Conservation (phyloP, 139 green algal species). For the Yamagishiella unicocca region DNA sequence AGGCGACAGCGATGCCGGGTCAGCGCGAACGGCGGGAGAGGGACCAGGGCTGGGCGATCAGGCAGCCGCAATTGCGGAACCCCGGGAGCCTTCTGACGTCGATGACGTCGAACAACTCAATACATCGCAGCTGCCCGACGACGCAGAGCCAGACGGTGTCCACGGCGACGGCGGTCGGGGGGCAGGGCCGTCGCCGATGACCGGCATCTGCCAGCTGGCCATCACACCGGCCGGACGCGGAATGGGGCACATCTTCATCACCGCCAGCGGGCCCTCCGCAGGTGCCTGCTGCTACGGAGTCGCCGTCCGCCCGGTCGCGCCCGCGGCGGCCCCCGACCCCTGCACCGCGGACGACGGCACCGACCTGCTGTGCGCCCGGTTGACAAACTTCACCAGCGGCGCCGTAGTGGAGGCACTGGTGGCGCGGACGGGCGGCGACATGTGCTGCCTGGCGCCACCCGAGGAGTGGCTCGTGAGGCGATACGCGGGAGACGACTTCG, state of each 20-base stretch:
- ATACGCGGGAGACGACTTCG: neutral
- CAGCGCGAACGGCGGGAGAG: neutral
- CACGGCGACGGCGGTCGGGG: neutral
- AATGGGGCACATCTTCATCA: slow-evolving; percentile 6
- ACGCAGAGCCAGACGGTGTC: neutral
- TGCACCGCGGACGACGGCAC: slow-evolving; percentile 5
- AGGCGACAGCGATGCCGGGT: neutral
- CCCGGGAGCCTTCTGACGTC: neutral
- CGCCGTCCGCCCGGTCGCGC: neutral
- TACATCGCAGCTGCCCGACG: neutral
- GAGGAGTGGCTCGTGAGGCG: slow-evolving; percentile 22
- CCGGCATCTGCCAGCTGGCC: slow-evolving; percentile 6
- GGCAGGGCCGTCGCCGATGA: neutral
- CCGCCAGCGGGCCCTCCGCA: neutral
- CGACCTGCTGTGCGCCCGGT: neutral
- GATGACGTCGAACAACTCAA: neutral
- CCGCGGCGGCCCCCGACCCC: neutral
- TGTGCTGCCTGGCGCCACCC: slow-evolving; percentile 13
- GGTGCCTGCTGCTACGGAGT: neutral
- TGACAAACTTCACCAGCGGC: neutral
- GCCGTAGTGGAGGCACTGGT: neutral
- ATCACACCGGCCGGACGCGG: neutral
- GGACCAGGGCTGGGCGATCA: neutral
- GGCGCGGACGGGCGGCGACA: slow-evolving; percentile 22
- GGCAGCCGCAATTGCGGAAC: neutral